A percentile compares a stretch with the other conserved stretches of the same genome.
These are phyloP conservation scores for Alternaria conjuncta DNA, from an alignment of 2,329 filamentous ascomycete species.

Conservation along the genomic window DNA sequence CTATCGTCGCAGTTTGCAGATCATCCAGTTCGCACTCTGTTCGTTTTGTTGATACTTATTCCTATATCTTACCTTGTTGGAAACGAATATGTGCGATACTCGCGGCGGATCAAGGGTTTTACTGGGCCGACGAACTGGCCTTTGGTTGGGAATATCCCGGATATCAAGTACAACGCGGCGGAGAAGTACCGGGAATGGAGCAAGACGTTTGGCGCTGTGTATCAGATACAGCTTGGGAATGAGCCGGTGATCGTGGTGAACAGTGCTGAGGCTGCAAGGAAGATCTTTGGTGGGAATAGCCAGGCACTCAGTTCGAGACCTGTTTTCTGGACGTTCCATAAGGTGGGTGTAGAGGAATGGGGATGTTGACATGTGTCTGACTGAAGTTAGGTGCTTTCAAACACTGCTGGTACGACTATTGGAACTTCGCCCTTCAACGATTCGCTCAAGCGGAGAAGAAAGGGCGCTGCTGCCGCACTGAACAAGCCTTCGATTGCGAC, in stretches of 20 bases:
- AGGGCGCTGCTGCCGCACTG: conserved; percentile 69
- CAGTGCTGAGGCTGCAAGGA: conserved; percentile 49
- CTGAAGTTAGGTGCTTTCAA: conserved; percentile 61
- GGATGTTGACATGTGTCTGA: conserved; percentile 1
- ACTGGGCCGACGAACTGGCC: conserved; percentile 49
- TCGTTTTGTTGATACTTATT: conserved; percentile 33
- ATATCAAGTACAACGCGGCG: conserved; percentile 52
- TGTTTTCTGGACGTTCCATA: conserved; percentile 56
- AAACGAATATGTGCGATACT: conserved; percentile 47
- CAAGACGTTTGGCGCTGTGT: conserved; percentile 51
- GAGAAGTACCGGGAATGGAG: conserved; percentile 54
- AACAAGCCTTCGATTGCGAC: conserved; percentile 69
- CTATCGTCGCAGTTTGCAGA: conserved; percentile 27
- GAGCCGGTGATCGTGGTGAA: conserved; percentile 55
- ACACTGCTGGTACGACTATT: conserved; percentile 71
- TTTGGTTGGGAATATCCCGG: conserved; percentile 52
- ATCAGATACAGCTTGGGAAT: conserved; percentile 56
- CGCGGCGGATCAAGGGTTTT: conserved; percentile 48
- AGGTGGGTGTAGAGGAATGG: conserved; percentile 30
- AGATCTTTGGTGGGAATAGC: conserved; percentile 52
- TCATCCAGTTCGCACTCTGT: conserved; percentile 33
- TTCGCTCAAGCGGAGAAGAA: conserved; percentile 67
- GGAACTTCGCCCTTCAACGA: conserved; percentile 72
- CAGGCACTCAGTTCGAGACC: conserved; percentile 52
- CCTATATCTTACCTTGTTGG: conserved; percentile 44